Base-by-base conservation (phyloP, 805 yeast genomes). In the Kazachstania kunashirensis region DNA sequence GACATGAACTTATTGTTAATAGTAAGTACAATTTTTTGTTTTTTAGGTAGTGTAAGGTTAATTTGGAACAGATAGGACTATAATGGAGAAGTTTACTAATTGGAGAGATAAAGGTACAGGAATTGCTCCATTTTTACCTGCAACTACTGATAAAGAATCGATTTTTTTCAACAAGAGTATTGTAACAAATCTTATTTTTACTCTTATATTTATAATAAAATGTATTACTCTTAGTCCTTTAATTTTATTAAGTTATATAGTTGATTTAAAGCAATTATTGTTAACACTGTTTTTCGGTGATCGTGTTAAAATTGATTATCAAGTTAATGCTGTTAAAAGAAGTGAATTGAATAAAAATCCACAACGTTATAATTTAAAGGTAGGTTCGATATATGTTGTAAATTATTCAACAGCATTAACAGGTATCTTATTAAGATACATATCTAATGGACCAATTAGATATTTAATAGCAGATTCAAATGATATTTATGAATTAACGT, bases 91-190 rank as follows among this genome's bases (percentile, higher is more conserved):
- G 60, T 86, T 75, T 61, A 77, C 92, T 18, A 70, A 71, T 42
- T 85, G 83, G 79, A 71, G 95, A 58, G 96, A 85, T 53, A 82
- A 77, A 43, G 92, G 89, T 4, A 86, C 96, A 1, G 96, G 96
- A n/a, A 82, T 86, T 24, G 79, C 94, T 0, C 96, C 96, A 3
- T 85, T 84, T 47, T 65, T 81, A 62, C 94, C 94, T 1, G 61
- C n/a, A 41, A 54, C 29, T 53, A 29, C 36, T 10, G 40, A 44
- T 5, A 44, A 34, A 12, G 39, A 30, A 14, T 16, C 28, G 11
- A 12, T 31, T 12, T 13, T 27, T 12, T 35, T 24, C 14, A 21
- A 25, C 13, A 27, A 12, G 10, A 20, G 13, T 5, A 20, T 32
- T 5, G 10, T 13, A 6, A 29, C 16, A 31, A 35, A 34, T 11